Evolutionary conservation across 140 eudicot genomes (phyloP).

Genomic region (Stevia rebaudiana): DNA sequence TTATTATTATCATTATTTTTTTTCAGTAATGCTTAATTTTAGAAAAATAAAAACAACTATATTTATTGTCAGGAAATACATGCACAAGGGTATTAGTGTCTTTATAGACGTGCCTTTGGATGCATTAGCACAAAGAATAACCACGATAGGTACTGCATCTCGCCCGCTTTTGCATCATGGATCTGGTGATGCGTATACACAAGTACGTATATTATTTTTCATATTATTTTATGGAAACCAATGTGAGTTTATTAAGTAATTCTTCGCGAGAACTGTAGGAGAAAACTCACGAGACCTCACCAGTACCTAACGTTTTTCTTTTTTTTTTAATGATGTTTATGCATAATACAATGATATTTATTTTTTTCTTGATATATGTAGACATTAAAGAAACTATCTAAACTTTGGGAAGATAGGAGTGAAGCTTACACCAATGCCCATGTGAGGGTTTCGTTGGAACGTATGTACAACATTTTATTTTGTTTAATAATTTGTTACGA

Average conservation of each 20-base stretch:
- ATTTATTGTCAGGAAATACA: conserved; percentile 59
- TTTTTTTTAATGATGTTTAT: background rate
- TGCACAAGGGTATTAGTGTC: conserved; percentile 73
- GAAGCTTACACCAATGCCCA: conserved; percentile 75
- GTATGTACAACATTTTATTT: conserved; percentile 36
- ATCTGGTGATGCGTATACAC: conserved; percentile 67
- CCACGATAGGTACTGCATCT: conserved; percentile 71
- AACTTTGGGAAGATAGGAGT: conserved; percentile 72
- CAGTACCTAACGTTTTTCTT: too few relatives aligned
- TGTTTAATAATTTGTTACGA: too few relatives aligned
- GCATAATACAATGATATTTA: conserved; percentile 1
- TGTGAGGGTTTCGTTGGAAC: conserved; percentile 69
- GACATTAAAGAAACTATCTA: conserved; percentile 56
- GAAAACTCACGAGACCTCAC: too few relatives aligned
- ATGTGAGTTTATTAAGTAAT: too few relatives aligned
- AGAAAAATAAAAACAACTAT: conserved; percentile 5
- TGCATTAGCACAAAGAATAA: conserved; percentile 79
- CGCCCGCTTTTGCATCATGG: conserved; percentile 88
- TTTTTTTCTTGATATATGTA: conserved; percentile 21
- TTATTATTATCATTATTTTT: background rate
- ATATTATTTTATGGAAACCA: conserved; percentile 4
- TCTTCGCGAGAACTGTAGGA: too few relatives aligned
- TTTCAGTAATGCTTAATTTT: conserved; percentile 15
- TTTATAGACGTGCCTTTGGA: conserved; percentile 95
- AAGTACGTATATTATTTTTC: conserved; percentile 34